Evolutionary conservation across 139 green algal species (phyloP).

Genomic region (Raphidocelis subcapitata): DNA sequence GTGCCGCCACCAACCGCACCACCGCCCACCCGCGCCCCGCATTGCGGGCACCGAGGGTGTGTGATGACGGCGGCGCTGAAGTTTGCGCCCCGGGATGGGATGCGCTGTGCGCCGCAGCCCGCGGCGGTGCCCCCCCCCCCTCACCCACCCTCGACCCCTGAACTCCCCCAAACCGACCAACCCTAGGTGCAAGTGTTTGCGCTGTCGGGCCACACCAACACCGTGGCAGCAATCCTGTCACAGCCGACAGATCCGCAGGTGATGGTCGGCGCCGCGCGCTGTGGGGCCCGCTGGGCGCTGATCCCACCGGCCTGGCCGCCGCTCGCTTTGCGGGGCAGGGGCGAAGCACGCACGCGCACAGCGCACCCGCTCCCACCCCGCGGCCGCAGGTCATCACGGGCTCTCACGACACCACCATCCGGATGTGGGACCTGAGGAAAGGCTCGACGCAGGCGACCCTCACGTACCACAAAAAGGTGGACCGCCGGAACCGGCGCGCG

Average conservation of each 20-base stretch:
- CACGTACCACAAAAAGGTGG: slow-evolving; percentile 98
- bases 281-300: not conserved
- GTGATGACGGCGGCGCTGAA: too few relatives aligned
- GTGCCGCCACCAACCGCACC: not conserved
- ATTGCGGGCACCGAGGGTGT: too few relatives aligned
- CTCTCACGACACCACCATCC: slow-evolving; percentile 83
- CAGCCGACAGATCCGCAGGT: slow-evolving; percentile 87
- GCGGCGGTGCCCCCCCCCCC: too few relatives aligned
- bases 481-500: too few relatives aligned
- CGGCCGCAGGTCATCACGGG: slow-evolving; percentile 85
- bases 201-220: slow-evolving; percentile 93
- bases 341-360: not conserved
- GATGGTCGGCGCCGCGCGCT: not conserved
- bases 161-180: not conserved
- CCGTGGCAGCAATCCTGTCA: slow-evolving; percentile 85
- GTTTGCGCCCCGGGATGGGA: too few relatives aligned
- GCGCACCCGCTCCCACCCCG: too few relatives aligned
- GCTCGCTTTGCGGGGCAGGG: not conserved
- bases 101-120: not conserved
- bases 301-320: not conserved
- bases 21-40: too few relatives aligned
- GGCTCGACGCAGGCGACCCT: slow-evolving; percentile 76
- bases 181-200: slow-evolving; percentile 71
- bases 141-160: too few relatives aligned
- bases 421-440: slow-evolving; percentile 84